Evolutionary conservation across 352 stramenopile species (phyloP).

Genomic region (Pythium periplocum): DNA sequence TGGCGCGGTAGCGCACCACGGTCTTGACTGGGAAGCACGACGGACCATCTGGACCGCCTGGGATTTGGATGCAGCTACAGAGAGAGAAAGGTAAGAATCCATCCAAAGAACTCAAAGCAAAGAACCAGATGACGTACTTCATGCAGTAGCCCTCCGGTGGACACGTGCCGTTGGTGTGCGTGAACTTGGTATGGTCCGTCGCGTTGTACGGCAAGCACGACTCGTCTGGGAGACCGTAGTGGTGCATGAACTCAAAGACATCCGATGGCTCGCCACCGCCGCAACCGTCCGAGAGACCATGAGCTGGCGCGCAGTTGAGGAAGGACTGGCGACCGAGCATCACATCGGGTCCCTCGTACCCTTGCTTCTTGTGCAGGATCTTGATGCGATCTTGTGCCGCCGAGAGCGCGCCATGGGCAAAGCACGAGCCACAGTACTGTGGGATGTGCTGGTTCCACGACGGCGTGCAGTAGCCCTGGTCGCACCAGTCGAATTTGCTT

Average conservation of each 20-base stretch:
- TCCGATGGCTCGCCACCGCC: slow-evolving; percentile 49
- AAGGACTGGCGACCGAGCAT: slow-evolving; percentile 56
- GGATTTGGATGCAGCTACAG: slow-evolving; percentile 36
- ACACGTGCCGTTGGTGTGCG: slow-evolving; percentile 43
- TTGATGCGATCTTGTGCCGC: slow-evolving; percentile 60
- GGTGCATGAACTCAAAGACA: slow-evolving; percentile 60
- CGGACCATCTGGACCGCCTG: slow-evolving; percentile 12
- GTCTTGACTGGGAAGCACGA: slow-evolving; percentile 46
- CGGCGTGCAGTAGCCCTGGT: slow-evolving; percentile 45
- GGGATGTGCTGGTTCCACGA: slow-evolving; percentile 75
- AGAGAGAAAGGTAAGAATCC: neutral
- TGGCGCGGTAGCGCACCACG: slow-evolving; percentile 48
- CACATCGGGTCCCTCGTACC: slow-evolving; percentile 42
- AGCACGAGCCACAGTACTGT: slow-evolving; percentile 75
- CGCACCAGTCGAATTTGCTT: slow-evolving; percentile 82
- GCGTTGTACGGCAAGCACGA: slow-evolving; percentile 57
- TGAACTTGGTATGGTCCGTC: slow-evolving; percentile 53
- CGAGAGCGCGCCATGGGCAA: slow-evolving; percentile 54
- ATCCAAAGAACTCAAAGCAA: neutral
- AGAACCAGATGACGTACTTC: slow-evolving; percentile 29
- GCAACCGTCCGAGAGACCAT: slow-evolving; percentile 50
- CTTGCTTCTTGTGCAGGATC: slow-evolving; percentile 41
- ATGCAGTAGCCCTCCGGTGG: slow-evolving; percentile 60
- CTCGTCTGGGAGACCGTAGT: slow-evolving; percentile 52
- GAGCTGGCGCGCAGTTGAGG: slow-evolving; percentile 52